Conservation (phyloP, 306 rosid species). For the Notholithocarpus densiflorus region DNA sequence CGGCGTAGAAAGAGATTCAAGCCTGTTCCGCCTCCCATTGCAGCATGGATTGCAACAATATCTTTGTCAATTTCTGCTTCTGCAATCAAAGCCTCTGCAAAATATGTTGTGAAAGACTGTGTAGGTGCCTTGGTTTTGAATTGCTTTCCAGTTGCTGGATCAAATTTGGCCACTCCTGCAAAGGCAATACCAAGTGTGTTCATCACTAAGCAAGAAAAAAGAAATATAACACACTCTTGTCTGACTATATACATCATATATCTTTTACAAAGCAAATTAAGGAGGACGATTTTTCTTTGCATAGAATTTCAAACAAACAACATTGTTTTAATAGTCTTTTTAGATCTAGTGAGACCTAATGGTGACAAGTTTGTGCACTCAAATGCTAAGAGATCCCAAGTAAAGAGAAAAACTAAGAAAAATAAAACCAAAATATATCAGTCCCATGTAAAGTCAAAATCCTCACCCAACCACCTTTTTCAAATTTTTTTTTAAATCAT, state of each 20-base stretch:
- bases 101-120: constrained; percentile 86
- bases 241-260: not conserved
- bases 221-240: not conserved
- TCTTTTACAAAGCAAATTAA: not conserved
- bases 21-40: constrained; percentile 99
- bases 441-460: not conserved
- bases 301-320: not conserved
- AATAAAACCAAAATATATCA: not conserved
- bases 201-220: not conserved
- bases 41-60: constrained; percentile 91
- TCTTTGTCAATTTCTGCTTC: constrained; percentile 89
- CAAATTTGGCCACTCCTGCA: constrained; percentile 89
- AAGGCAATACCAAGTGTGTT: constrained; percentile 18
- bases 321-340: not conserved
- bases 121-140: constrained; percentile 63
- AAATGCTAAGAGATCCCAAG: not conserved
- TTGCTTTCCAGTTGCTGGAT: constrained; percentile 89
- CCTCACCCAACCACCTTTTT: not conserved
- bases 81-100: constrained; percentile 94
- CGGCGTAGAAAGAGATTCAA: constrained; percentile 88
- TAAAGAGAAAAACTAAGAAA: not conserved
- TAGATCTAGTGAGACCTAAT: not conserved
- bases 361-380: not conserved
- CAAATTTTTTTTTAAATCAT: not conserved
- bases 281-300: not conserved